Percentiles rank a stretch among this genome's conserved stretches.
phyloP scores from a whole-genome alignment of 78 protist species.

The Dictyostelium discoideum region DNA sequence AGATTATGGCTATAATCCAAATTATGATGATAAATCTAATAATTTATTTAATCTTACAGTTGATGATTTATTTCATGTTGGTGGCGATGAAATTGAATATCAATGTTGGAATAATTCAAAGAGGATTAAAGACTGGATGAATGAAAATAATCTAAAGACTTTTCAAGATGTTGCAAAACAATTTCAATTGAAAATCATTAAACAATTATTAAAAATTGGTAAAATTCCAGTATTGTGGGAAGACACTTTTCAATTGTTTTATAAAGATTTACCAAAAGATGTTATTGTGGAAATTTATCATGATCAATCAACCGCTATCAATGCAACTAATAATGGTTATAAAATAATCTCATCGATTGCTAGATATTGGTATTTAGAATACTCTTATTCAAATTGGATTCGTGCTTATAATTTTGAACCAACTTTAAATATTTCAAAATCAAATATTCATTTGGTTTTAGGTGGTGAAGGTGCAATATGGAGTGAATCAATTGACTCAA shows the following conservation, averaged over 20 bases:
- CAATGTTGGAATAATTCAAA: conserved; percentile 38
- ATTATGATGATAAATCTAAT: neutral
- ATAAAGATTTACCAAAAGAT: neutral
- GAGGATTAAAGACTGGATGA: neutral
- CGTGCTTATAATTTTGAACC: neutral
- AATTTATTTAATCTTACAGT: neutral
- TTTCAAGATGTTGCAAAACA: neutral
- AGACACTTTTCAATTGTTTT: neutral
- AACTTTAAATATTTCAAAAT: neutral
- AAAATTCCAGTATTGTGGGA: neutral
- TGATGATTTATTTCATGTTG: conserved; percentile 32
- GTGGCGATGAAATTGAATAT: conserved; percentile 49
- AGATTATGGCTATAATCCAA: neutral
- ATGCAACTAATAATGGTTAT: neutral
- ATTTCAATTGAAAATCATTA: neutral
- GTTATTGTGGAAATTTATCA: neutral
- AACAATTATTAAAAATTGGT: neutral
- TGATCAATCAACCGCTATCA: neutral
- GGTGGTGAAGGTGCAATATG: conserved; percentile 2
- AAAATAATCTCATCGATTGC: neutral
- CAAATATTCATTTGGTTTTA: neutral
- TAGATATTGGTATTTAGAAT: neutral
- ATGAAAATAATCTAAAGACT: neutral
- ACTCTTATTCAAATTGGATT: neutral
- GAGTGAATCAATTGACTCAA: neutral